A percentile compares a stretch with the other conserved stretches of the same genome.
Conservation (phyloP, 495 filamentous ascomycete species). For the Penicillium crystallinum region DNA sequence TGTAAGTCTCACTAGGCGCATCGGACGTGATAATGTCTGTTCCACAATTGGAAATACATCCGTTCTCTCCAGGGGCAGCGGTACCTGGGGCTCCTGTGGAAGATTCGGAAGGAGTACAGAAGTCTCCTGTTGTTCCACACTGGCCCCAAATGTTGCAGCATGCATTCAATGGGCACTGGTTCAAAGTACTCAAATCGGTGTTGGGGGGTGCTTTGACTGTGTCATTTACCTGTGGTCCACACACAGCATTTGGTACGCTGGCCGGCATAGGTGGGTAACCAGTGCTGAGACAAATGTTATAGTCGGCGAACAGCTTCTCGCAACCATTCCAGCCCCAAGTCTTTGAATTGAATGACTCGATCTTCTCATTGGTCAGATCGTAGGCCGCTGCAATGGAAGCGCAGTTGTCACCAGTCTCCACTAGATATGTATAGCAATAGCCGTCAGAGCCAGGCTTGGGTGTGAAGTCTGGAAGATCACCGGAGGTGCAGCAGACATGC, state of each 20-base stretch:
- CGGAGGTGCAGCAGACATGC: not conserved
- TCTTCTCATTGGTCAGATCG: not conserved
- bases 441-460: not conserved
- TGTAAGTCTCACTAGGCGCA: not conserved
- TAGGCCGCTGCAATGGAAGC: not conserved
- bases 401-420: not conserved
- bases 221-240: conserved; percentile 35
- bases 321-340: conserved; percentile 40
- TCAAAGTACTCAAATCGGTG: conserved; percentile 15
- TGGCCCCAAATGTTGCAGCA: conserved; percentile 40
- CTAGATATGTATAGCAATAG: not conserved
- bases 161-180: conserved; percentile 25
- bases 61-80: conserved; percentile 18
- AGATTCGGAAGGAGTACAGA: conserved; percentile 32
- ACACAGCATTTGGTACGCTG: conserved; percentile 29
- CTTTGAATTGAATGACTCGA: not conserved
- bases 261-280: conserved; percentile 45
- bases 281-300: conserved; percentile 45
- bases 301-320: conserved; percentile 14
- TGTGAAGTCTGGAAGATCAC: not conserved
- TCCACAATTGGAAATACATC: conserved; percentile 34
- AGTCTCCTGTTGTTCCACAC: conserved; percentile 45
- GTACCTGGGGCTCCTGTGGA: conserved; percentile 35
- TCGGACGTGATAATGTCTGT: not conserved
- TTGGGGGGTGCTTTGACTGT: conserved; percentile 9